Conservation (phyloP, 768 basidiomycete genomes). For the Galerina sulciceps region DNA sequence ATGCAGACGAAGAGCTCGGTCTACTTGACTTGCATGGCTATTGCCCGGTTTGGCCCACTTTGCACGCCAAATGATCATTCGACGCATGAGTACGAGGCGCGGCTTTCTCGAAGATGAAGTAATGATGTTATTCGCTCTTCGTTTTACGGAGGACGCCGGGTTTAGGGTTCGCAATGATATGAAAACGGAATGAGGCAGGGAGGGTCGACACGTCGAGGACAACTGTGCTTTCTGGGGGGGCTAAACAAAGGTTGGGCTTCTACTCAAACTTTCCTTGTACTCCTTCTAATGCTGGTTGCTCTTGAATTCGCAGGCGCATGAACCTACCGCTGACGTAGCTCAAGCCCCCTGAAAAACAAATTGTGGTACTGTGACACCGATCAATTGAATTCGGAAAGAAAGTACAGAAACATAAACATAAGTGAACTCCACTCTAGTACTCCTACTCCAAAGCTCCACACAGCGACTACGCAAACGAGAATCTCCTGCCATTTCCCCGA, state of each 20-base stretch:
- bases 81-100: too few relatives aligned
- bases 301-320: neutral
- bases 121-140: too few relatives aligned
- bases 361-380: neutral
- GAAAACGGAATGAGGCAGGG: slow-evolving; percentile 1
- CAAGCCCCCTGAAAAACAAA: neutral
- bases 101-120: too few relatives aligned
- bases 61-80: too few relatives aligned
- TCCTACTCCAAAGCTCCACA: neutral
- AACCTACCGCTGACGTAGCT: neutral
- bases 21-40: too few relatives aligned
- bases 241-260: neutral
- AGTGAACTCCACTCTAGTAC: neutral
- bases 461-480: neutral
- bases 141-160: neutral
- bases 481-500: too few relatives aligned
- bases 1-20: neutral
- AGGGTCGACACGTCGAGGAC: neutral
- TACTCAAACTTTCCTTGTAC: neutral
- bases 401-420: neutral
- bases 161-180: slow-evolving; percentile 14
- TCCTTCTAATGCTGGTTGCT: neutral
- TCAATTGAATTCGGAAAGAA: neutral
- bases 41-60: neutral
- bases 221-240: too few relatives aligned